phyloP scores from a whole-genome alignment of 1,284 basidiomycete genomes.

The Stereum hirsutum region DNA sequence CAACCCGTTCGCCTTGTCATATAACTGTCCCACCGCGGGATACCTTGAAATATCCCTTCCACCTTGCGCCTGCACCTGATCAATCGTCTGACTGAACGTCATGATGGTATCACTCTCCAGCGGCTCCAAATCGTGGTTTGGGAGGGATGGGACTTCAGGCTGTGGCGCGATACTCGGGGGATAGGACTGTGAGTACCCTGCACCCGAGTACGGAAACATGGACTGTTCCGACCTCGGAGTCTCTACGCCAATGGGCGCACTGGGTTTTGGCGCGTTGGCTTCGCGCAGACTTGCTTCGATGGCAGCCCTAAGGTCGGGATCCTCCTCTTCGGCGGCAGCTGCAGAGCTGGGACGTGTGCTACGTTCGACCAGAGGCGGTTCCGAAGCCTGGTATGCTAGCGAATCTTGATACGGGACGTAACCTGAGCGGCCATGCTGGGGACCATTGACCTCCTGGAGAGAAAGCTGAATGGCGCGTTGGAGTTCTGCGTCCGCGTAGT shows the following conservation, averaged over 20 bases:
- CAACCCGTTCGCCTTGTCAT: slow-evolving; percentile 76
- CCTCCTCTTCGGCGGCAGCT: slow-evolving; percentile 71
- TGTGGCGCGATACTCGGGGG: slow-evolving; percentile 12
- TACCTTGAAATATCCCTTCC: slow-evolving; percentile 71
- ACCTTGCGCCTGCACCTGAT: slow-evolving; percentile 75
- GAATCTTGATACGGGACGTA: slow-evolving; percentile 56
- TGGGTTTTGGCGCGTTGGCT: slow-evolving; percentile 69
- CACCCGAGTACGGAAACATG: slow-evolving; percentile 24
- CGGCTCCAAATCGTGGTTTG: slow-evolving; percentile 72
- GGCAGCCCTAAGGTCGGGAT: slow-evolving; percentile 88
- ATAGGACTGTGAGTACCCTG: slow-evolving; percentile 19
- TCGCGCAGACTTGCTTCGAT: slow-evolving; percentile 94
- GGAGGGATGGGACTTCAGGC: slow-evolving; percentile 41
- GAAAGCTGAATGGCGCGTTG: slow-evolving; percentile 92
- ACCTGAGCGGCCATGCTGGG: slow-evolving; percentile 40
- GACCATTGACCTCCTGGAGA: slow-evolving; percentile 65
- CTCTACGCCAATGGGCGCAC: slow-evolving; percentile 60
- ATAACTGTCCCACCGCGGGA: slow-evolving; percentile 76
- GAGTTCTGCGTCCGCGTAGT: slow-evolving; percentile 81
- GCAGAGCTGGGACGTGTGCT: slow-evolving; percentile 33
- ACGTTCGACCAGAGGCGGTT: slow-evolving; percentile 65
- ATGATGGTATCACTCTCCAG: slow-evolving; percentile 79
- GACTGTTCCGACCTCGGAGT: slow-evolving; percentile 38
- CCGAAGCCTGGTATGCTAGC: slow-evolving; percentile 46
- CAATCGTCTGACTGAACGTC: slow-evolving; percentile 84